Base-by-base conservation (phyloP, 176 grass and related monocot species). In the Zea luxurians region DNA sequence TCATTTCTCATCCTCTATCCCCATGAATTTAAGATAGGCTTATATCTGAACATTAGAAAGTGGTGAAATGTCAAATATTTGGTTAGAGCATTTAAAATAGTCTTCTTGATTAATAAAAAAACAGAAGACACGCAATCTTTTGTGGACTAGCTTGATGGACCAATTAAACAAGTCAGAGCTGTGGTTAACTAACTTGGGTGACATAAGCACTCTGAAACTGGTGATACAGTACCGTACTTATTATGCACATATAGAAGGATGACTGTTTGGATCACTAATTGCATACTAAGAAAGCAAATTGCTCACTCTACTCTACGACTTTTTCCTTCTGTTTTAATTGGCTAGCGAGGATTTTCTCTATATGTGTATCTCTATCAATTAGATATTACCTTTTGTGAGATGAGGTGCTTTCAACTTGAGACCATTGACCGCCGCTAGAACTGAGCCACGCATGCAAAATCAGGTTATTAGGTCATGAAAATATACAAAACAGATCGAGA, bases 341-440 rank as follows among this genome's bases (percentile, higher is more conserved):
- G 10, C 11, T 3, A 27, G 2, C 5, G 1, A 3, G 4, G 5
- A 65, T 65, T 65, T 41, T 13, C 5, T 7, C 11, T 40, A 48
- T 48, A 11, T 47, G 2, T 48, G 27, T 27, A 4, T 13, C 0
- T 41, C 0, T 10, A 4, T 1, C n/a, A 5, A 3, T 11, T 3
- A 36, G 11, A 0, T 48, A 35, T 16, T 84, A 88, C 86, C 86
- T 88, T 66, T 80, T 59, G 77, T 76, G n/a, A 88, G 82, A 42
- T 84, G 27, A 49, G 57, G 40, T 8, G 81, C 57, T 65, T 72
- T 88, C 13, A 80, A 6, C 64, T 58, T 76, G 17, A 88, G 49
- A 15, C 86, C 86, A 49, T 70, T 76, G 13, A 88, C 86, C 35
- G 86, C 86, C 7, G 86, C 79, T 3, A 88, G 82, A 43, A 88